A percentile compares a stretch with the other conserved stretches of the same genome.
phyloP scores from a whole-genome alignment of 2,329 filamentous ascomycete species.

The Penicillium expansum region DNA sequence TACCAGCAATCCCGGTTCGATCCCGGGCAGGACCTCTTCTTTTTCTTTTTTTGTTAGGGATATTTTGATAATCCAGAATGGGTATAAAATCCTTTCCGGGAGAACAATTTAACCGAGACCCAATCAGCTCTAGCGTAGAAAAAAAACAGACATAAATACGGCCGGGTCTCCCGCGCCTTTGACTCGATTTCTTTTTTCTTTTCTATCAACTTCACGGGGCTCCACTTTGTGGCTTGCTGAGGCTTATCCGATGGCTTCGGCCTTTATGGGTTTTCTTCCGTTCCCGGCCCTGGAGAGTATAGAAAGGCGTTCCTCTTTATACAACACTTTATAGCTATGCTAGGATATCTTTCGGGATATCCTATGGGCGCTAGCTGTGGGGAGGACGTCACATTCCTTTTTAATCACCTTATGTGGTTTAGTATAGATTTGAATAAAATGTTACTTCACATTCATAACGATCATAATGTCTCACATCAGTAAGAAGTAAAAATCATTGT shows the following conservation, averaged over 20 bases:
- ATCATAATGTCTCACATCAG: too few species aligned
- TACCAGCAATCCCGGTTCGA: slow-evolving; percentile 9
- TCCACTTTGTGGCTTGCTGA: slow-evolving; percentile 25
- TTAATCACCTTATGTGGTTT: not conserved
- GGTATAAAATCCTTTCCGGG: too few species aligned
- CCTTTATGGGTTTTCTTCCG: slow-evolving; percentile 21
- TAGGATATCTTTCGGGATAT: slow-evolving; percentile 7
- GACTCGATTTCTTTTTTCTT: slow-evolving; percentile 8
- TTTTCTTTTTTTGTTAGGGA: not conserved
- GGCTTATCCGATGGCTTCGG: slow-evolving; percentile 18
- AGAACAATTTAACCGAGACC: not conserved
- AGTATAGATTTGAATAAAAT: not conserved
- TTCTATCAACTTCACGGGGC: slow-evolving; percentile 20
- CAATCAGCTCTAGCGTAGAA: slow-evolving; percentile 10
- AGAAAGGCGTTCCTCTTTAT: slow-evolving; percentile 16
- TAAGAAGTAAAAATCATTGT: too few species aligned
- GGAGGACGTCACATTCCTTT: slow-evolving; percentile 8
- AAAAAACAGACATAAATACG: slow-evolving; percentile 3
- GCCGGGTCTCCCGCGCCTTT: not conserved
- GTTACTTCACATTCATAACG: not conserved
- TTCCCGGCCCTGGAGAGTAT: slow-evolving; percentile 24
- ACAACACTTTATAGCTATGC: slow-evolving; percentile 16
- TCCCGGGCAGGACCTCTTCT: slow-evolving; percentile 10
- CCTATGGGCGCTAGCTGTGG: not conserved
- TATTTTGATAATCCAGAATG: too few species aligned